Conservation (phyloP, 2,329 filamentous ascomycete genomes). For the Furcasterigmium sp. region DNA sequence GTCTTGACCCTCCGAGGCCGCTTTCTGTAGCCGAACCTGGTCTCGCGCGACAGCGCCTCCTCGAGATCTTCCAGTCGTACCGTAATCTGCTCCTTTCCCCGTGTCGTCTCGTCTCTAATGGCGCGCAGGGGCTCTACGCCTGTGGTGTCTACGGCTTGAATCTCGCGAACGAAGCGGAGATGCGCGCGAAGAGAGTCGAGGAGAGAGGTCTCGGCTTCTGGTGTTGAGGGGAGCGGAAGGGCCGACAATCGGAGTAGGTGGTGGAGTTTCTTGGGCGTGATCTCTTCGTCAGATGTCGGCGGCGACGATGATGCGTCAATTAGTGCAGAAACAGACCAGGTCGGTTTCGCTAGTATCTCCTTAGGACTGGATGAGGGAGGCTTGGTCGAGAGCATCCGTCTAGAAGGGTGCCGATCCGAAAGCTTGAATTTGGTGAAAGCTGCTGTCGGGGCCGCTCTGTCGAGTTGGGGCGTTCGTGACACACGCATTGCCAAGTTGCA, state of each 20-base stretch:
- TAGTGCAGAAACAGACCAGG: conserved; percentile 79
- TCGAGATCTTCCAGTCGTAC: conserved; percentile 54
- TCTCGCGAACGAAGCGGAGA: conserved; percentile 82
- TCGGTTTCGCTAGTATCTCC: conserved; percentile 62
- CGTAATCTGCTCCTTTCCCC: conserved; percentile 48
- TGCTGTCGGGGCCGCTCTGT: conserved; percentile 1
- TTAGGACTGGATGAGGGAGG: conserved; percentile 11
- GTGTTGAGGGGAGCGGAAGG: conserved; percentile 63
- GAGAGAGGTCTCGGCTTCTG: conserved; percentile 63
- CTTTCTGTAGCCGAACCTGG: conserved; percentile 49
- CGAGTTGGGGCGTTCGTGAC: background rate
- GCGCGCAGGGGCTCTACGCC: conserved; percentile 69
- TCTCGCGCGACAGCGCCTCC: conserved; percentile 54
- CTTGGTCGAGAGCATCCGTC: conserved; percentile 5
- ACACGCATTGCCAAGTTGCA: background rate
- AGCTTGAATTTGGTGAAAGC: conserved; percentile 10
- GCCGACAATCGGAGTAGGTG: conserved; percentile 88
- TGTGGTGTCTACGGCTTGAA: conserved; percentile 73
- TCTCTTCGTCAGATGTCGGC: conserved; percentile 27
- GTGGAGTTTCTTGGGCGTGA: conserved; percentile 65
- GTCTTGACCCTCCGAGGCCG: conserved; percentile 30
- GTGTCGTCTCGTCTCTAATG: conserved; percentile 72
- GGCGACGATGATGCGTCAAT: conserved; percentile 35
- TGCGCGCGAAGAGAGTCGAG: conserved; percentile 73
- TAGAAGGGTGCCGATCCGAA: background rate